Percentiles rank a stretch among this genome's conserved stretches.
phyloP scores from a whole-genome alignment of 352 stramenopile genomes.

The Phytopythium boreale region DNA sequence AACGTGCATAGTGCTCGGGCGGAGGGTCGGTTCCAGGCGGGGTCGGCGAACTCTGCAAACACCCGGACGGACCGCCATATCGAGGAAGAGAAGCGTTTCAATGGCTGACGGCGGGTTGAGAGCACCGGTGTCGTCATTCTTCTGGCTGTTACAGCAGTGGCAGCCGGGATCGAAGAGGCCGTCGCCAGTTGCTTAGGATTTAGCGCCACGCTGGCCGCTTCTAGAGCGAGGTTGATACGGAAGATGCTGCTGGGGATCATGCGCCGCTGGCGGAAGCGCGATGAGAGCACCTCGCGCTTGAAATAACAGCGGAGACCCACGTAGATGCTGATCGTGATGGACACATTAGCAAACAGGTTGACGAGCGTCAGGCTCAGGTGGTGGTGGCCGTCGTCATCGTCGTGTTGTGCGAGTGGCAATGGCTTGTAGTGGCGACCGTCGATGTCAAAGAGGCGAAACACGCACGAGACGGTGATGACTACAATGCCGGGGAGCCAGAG shows the following conservation, averaged over 20 bases:
- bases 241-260: conserved; percentile 8
- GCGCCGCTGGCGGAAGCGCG: background rate
- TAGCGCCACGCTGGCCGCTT: background rate
- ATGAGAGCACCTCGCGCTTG: conserved; percentile 6
- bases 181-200: background rate
- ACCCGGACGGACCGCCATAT: background rate
- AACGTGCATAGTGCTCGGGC: background rate
- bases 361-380: conserved; percentile 14
- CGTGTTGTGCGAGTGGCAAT: conserved; percentile 3
- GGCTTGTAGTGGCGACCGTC: conserved; percentile 9
- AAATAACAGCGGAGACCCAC: conserved; percentile 3
- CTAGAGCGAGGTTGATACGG: background rate
- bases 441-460: conserved; percentile 14
- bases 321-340: conserved; percentile 20
- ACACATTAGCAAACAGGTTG: conserved; percentile 24
- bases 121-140: too few relatives aligned
- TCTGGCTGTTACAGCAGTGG: too few relatives aligned
- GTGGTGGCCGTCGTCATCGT: conserved; percentile 8
- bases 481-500: conserved; percentile 14
- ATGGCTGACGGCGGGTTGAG: background rate
- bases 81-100: background rate
- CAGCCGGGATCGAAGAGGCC: too few relatives aligned
- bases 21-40: background rate
- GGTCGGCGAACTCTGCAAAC: background rate
- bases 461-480: conserved; percentile 13